Conservation (phyloP, 371 early-diverging fungal species). For the Mucor lusitanicus region DNA sequence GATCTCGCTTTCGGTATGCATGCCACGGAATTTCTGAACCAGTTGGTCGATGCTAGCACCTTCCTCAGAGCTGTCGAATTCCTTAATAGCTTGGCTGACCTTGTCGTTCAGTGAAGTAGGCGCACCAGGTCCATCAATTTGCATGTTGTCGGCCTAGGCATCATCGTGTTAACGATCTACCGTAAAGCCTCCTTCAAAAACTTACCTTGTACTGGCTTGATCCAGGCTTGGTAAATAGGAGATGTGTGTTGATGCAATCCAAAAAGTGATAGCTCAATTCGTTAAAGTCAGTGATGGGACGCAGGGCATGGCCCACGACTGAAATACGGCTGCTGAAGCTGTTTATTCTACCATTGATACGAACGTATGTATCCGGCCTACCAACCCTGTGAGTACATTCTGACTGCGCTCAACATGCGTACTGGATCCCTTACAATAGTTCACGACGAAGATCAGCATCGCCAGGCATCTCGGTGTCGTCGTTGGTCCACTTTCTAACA, state of each 20-base stretch:
- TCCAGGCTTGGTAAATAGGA: conserved; percentile 46
- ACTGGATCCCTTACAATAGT: conserved; percentile 6
- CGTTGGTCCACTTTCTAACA: conserved; percentile 65
- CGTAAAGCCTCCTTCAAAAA: background rate
- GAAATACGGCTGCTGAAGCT: conserved; percentile 58
- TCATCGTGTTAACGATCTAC: too few species aligned
- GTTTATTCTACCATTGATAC: conserved; percentile 67
- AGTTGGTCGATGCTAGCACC: conserved; percentile 42
- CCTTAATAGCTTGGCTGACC: conserved; percentile 30
- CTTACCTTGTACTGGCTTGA: conserved; percentile 4
- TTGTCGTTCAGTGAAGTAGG: background rate
- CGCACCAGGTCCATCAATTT: conserved; percentile 3
- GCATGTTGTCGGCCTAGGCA: conserved; percentile 4
- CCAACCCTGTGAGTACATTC: background rate
- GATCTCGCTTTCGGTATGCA: conserved; percentile 38
- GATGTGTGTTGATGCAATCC: conserved; percentile 65
- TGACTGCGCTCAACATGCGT: background rate
- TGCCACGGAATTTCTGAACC: conserved; percentile 34
- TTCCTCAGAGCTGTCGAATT: conserved; percentile 21
- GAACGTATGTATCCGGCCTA: conserved; percentile 63
- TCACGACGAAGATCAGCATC: conserved; percentile 28
- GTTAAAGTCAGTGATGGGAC: conserved; percentile 68
- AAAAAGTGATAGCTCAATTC: conserved; percentile 77
- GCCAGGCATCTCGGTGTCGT: conserved; percentile 38
- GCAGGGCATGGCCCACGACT: conserved; percentile 54